Evolutionary conservation across 495 filamentous ascomycete species (phyloP).

Genomic region (Amorphotheca resinae): DNA sequence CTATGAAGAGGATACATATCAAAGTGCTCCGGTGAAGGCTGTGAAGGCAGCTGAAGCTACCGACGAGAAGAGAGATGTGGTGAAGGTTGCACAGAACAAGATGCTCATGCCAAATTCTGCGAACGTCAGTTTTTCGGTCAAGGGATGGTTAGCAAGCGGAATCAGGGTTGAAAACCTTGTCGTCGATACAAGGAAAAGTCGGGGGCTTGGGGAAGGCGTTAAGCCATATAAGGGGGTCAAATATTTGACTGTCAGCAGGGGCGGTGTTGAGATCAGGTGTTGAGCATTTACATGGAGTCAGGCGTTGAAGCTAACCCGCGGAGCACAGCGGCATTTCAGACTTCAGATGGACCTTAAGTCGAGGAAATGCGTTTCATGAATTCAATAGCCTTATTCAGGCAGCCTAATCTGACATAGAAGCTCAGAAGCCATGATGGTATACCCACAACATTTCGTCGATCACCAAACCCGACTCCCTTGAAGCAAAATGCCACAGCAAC

Average conservation of each 20-base stretch:
- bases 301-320: conserved; percentile 5
- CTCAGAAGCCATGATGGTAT: no score
- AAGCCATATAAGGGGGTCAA: conserved; percentile 98
- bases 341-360: no score
- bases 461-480: no score
- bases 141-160: conserved; percentile 90
- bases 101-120: conserved; percentile 86
- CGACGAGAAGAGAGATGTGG: conserved; percentile 32
- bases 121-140: conserved; percentile 77
- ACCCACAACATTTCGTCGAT: no score
- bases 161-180: conserved; percentile 83
- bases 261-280: conserved; percentile 60
- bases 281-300: conserved; percentile 4
- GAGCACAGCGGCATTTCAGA: no score
- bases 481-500: no score
- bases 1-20: conserved; percentile 43
- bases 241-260: conserved; percentile 80
- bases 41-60: conserved; percentile 24
- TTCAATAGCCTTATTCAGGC: no score
- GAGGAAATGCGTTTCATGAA: neutral
- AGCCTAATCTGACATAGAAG: no score
- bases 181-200: conserved; percentile 74
- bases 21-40: conserved; percentile 33
- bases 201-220: conserved; percentile 73
- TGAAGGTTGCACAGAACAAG: conserved; percentile 55